Base-by-base conservation (phyloP, 164 flowering plant genomes). In the Stephania cephalantha region DNA sequence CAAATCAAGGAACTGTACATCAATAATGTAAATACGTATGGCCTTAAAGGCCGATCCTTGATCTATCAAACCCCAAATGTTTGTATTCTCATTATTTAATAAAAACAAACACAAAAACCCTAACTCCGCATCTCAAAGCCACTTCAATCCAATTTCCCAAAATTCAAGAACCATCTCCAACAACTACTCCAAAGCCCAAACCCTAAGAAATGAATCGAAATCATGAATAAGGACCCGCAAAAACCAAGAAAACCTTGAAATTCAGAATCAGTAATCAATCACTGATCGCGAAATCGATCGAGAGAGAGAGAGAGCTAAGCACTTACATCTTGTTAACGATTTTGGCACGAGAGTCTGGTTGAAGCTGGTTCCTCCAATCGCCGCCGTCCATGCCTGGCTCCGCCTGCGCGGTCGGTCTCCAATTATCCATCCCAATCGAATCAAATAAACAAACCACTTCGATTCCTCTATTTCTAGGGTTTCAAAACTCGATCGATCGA, bases 281-380 rank as follows among this genome's bases (percentile, higher is more conserved):
- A 58, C 17, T 20, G 22, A 58, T 58, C 22, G 65, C 7, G 22
- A 58, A 50, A 50, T 50, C 55, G 25, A 25, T 25, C 25, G 25
- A 25, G 22, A 58, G 22, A 58, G 65, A 58, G n/a, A 3, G n/a
- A 13, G 18, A 55, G n/a, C 63, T 17, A 9, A 6, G 53, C 1
- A 5, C 61, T 46, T 46, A 71, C 86, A 83, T 83, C 77, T 81
- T 83, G 71, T 83, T 77, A 61, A 86, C 82, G 55, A 84, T 83
- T 66, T 81, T 73, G 20, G 79, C 69, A 0, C 88, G 84, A 8
- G 82, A 74, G 15, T 84, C 84, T 11, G 80, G 75, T n/a, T 44
- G 81, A 45, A 86, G 72, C 31, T 79, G 81, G 46, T 58, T 29
- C 71, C 86, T 81, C 86, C 88, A 86, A 77, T 86, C 86, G 6